phyloP scores from a whole-genome alignment of 108 stramenopile species.

The Conticribra weissflogii region DNA sequence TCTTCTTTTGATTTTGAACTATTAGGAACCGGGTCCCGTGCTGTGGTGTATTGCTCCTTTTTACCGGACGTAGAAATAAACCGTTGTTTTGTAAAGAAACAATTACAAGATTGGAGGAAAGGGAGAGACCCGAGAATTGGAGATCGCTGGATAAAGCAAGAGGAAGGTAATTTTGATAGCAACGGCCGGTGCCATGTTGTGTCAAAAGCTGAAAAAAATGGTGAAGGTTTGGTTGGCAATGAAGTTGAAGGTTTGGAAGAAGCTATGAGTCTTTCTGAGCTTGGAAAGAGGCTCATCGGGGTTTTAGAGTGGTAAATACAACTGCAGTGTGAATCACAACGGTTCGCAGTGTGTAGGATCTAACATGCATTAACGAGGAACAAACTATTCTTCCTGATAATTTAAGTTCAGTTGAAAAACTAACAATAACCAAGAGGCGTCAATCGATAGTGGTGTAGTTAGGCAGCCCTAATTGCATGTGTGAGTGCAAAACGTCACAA shows the following conservation, averaged over 20 bases:
- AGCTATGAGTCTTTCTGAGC: conserved; percentile 14
- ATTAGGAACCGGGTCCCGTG: conserved; percentile 52
- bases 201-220: not conserved
- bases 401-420: no score
- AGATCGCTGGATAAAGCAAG: conserved; percentile 46
- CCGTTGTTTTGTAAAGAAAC: conserved; percentile 68
- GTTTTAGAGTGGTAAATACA: conserved; percentile 18
- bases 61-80: conserved; percentile 85
- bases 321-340: not conserved
- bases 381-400: not conserved
- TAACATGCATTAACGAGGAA: not conserved
- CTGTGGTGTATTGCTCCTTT: conserved; percentile 89
- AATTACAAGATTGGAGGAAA: conserved; percentile 60
- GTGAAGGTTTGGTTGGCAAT: conserved; percentile 2
- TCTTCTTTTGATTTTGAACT: not conserved
- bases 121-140: conserved; percentile 36
- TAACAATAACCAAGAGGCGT: no score
- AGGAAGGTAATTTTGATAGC: conserved; percentile 17
- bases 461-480: no score
- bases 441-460: no score
- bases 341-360: not conserved
- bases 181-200: no score
- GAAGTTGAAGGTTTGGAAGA: not conserved
- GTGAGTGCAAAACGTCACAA: no score
- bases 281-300: conserved; percentile 24